A percentile compares a stretch with the other conserved stretches of the same genome.
phyloP scores from a whole-genome alignment of 495 filamentous ascomycete species.

The Staphylotrichum tortipilum region DNA sequence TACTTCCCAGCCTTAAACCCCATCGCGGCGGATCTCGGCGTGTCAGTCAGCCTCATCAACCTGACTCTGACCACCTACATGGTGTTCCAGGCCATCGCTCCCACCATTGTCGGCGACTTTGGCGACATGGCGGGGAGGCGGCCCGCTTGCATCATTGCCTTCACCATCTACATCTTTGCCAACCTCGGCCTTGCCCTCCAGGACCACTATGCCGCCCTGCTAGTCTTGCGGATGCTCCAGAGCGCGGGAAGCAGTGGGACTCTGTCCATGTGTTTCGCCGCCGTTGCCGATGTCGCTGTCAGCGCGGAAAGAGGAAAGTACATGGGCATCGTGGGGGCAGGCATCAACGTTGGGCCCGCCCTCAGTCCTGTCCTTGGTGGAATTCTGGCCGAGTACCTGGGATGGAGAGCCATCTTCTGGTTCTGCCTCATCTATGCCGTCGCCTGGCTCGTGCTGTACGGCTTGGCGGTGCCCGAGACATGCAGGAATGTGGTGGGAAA shows the following conservation, averaged over 20 bases:
- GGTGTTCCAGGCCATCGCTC: constrained; percentile 53
- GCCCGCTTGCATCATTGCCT: constrained; percentile 50
- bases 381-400: constrained; percentile 52
- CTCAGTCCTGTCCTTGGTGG: constrained; percentile 60
- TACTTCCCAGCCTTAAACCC: constrained; percentile 67
- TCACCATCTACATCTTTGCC: constrained; percentile 51
- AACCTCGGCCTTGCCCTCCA: constrained; percentile 58
- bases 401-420: constrained; percentile 69
- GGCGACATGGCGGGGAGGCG: constrained; percentile 51
- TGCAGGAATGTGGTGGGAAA: constrained; percentile 63
- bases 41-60: constrained; percentile 56
- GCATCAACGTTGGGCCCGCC: constrained; percentile 45
- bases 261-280: constrained; percentile 50
- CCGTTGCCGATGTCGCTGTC: constrained; percentile 54
- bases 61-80: constrained; percentile 59
- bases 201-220: constrained; percentile 48
- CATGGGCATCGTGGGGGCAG: constrained; percentile 46
- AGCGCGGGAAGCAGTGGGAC: constrained; percentile 50
- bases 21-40: constrained; percentile 45
- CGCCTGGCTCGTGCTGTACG: constrained; percentile 43
- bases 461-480: constrained; percentile 57
- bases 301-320: constrained; percentile 52
- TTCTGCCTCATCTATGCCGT: constrained; percentile 55
- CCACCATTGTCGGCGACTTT: constrained; percentile 52
- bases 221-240: constrained; percentile 56